Base-by-base conservation (phyloP, 2,329 filamentous ascomycete genomes). In the Microsporum audouinii region DNA sequence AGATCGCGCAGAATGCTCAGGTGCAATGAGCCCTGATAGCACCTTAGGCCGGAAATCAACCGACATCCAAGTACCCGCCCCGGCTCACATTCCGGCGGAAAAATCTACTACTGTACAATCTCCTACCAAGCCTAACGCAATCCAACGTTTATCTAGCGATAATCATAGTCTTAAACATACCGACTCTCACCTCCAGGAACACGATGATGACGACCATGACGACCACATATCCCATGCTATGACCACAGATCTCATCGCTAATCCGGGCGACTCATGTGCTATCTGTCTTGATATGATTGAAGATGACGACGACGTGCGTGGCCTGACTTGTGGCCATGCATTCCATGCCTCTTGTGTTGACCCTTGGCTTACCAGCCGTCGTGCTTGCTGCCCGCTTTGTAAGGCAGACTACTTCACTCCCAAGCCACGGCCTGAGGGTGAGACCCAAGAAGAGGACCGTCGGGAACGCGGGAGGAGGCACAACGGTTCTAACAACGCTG, bases 391-490 rank as follows among this genome's bases (percentile, higher is more conserved):
- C 72, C 94, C 94, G 4, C 85, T 99, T 5, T 99, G 94, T 80
- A 99, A 99, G 77, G 89, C 92, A 45, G 94, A 99, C 71, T 99
- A 97, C 74, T 97, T 95, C 73, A 87, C 90, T 2, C 92, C 94
- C 0, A 97, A 97, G 76, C 89, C 91, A 58, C 88, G 90, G 14
- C 80, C 88, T 2, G 83, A 85, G 63, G 79, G 76, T 58, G 62
- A 47, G 49, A n/a, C 49, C 12, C 49, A 29, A n/a, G 49, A 53
- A 29, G 49, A 53, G n/a, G 49, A 53, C 8, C 49, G 49, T 10
- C 49, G 49, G 8, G 31, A 34, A 6, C 27, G 49, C 29, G 31
- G 49, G 5, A 53, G 49, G 6, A 23, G 49, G 2, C 49, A 53
- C 12, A 62, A 55, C 49, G 17, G 17, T 23, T 23, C 17, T 23